Percentiles rank a stretch among this genome's conserved stretches.
Evolutionary conservation across 257 asterid genomes (phyloP).

Genomic region (Nyctanthes arbortristis): DNA sequence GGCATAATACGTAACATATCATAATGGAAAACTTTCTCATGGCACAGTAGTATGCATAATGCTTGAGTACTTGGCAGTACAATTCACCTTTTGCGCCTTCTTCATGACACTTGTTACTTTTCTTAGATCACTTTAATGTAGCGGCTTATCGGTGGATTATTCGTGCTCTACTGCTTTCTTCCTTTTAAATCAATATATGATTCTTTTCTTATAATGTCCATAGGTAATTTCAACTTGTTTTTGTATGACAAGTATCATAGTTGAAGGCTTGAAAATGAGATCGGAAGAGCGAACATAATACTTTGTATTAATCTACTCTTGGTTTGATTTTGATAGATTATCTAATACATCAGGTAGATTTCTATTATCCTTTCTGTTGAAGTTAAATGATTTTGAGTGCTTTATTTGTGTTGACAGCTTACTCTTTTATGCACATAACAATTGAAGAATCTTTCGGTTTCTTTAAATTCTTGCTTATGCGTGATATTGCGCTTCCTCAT

Average conservation of each 20-base stretch:
- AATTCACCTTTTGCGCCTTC: background rate
- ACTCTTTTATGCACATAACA: background rate
- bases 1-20: conserved; percentile 12
- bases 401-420: background rate
- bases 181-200: background rate
- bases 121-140: background rate
- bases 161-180: background rate
- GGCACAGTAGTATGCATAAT: background rate
- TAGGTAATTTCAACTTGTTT: background rate
- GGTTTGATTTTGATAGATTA: background rate
- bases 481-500: background rate
- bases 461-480: background rate
- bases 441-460: background rate
- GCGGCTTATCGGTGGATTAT: background rate
- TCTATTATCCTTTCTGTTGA: no score
- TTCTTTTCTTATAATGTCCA: background rate
- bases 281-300: background rate
- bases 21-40: background rate
- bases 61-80: background rate
- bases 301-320: no score
- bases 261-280: background rate
- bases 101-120: background rate
- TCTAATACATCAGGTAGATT: background rate
- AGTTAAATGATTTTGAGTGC: background rate
- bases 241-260: background rate